These are phyloP conservation scores for Xylariaceae sp. DNA, from an alignment of 2,329 filamentous ascomycete genomes.

Conservation along the genomic window DNA sequence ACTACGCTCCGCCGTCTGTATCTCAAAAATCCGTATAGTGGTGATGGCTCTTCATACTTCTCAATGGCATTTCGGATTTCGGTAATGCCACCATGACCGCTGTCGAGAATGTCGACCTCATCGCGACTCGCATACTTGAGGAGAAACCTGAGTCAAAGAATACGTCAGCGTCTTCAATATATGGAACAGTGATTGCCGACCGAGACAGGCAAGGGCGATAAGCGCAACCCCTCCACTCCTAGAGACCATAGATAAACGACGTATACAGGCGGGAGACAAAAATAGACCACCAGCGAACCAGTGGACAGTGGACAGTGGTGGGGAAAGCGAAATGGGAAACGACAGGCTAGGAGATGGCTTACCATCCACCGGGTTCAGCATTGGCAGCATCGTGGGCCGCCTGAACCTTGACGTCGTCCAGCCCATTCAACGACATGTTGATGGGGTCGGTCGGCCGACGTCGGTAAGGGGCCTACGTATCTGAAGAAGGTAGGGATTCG, in stretches of 20 bases:
- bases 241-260: background rate
- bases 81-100: conserved; percentile 73
- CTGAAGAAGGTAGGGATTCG: background rate
- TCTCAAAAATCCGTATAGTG: conserved; percentile 84
- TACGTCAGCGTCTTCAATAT: conserved; percentile 16
- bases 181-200: background rate
- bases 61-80: conserved; percentile 77
- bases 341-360: conserved; percentile 36
- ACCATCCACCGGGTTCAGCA: conserved; percentile 91
- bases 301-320: background rate
- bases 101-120: conserved; percentile 71
- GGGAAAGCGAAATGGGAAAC: background rate
- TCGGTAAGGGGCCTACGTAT: conserved; percentile 14
- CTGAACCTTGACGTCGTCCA: conserved; percentile 74
- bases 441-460: conserved; percentile 13
- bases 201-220: conserved; percentile 11
- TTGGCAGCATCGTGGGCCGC: conserved; percentile 78
- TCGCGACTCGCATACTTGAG: conserved; percentile 88
- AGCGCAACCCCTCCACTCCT: conserved; percentile 8
- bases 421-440: conserved; percentile 89
- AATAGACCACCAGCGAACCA: too few relatives aligned
- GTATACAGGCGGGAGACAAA: too few relatives aligned
- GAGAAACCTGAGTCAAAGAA: conserved; percentile 64
- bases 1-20: conserved; percentile 87
- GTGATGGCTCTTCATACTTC: conserved; percentile 75